Evolutionary conservation across 352 stramenopile genomes (phyloP).

Genomic region (Globisporangium canariense): DNA sequence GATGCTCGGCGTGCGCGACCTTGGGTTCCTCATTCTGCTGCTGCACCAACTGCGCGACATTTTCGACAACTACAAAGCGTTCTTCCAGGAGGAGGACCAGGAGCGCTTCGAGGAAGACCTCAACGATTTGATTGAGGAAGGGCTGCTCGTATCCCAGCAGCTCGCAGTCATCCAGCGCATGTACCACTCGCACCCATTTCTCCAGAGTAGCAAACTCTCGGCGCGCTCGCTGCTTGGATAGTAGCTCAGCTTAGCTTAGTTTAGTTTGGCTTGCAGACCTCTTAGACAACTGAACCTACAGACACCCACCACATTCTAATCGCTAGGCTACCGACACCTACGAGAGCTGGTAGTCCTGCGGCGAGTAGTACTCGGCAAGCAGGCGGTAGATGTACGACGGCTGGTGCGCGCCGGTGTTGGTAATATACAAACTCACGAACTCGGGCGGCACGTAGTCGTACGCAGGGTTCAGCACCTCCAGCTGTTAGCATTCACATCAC

Average conservation of each 20-base stretch:
- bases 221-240: slow-evolving; percentile 41
- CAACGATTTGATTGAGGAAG: slow-evolving; percentile 76
- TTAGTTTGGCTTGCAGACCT: neutral
- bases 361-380: slow-evolving; percentile 98
- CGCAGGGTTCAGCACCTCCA: slow-evolving; percentile 96
- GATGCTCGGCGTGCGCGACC: slow-evolving; percentile 58
- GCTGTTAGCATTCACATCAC: slow-evolving; percentile 25
- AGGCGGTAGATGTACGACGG: slow-evolving; percentile 98
- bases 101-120: slow-evolving; percentile 82
- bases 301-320: neutral
- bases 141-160: slow-evolving; percentile 72
- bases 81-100: slow-evolving; percentile 79
- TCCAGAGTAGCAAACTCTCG: slow-evolving; percentile 54
- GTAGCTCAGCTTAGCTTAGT: neutral
- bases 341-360: slow-evolving; percentile 91
- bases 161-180: slow-evolving; percentile 86
- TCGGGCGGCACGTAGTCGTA: slow-evolving; percentile 98
- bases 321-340: slow-evolving; percentile 24
- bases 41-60: slow-evolving; percentile 75
- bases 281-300: neutral
- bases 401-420: slow-evolving; percentile 97
- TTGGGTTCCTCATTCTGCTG: slow-evolving; percentile 69
- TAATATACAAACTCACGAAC: slow-evolving; percentile 97
- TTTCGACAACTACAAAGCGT: slow-evolving; percentile 61
- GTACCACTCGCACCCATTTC: slow-evolving; percentile 82